Percentiles rank a stretch among this genome's conserved stretches.
Evolutionary conservation across 371 early-diverging fungal species (phyloP).

Genomic region (Smittium culicis): DNA sequence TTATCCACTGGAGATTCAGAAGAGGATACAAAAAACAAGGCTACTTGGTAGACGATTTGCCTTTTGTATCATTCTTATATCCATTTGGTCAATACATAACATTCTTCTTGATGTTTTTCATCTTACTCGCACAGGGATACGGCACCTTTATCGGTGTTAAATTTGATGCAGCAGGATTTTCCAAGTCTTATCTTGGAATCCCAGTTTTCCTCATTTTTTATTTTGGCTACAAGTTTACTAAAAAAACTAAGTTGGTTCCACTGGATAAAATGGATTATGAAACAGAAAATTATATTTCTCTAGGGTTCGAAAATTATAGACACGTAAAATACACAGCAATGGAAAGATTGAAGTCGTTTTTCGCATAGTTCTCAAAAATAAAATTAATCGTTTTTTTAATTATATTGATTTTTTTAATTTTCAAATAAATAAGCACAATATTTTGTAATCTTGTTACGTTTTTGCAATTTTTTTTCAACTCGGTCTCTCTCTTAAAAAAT

Average conservation of each 20-base stretch:
- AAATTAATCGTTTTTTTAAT: too few species aligned
- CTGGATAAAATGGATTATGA: too few species aligned
- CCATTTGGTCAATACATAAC: conserved; percentile 59
- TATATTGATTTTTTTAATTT: too few species aligned
- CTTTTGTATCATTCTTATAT: conserved; percentile 50
- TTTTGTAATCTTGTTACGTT: too few species aligned
- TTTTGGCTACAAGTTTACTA: conserved; percentile 21
- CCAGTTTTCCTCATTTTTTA: conserved; percentile 33
- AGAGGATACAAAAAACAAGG: conserved; percentile 55
- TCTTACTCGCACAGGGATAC: conserved; percentile 49
- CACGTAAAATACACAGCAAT: too few species aligned
- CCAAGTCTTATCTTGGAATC: conserved; percentile 25
- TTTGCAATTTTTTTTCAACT: too few species aligned
- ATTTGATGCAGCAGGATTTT: conserved; percentile 22
- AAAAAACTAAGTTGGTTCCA: conserved; percentile 24
- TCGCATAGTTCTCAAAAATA: too few species aligned
- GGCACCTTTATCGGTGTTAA: conserved; percentile 20
- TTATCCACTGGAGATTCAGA: conserved; percentile 69
- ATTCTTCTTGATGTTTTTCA: conserved; percentile 37
- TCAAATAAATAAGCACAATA: too few species aligned
- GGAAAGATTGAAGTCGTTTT: too few species aligned
- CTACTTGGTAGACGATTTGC: conserved; percentile 43
- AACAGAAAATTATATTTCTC: too few species aligned
- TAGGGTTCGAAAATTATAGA: too few species aligned
- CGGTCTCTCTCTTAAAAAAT: too few species aligned